phyloP scores from a whole-genome alignment of 106 monocot species.

The Hemerocallis citrina region DNA sequence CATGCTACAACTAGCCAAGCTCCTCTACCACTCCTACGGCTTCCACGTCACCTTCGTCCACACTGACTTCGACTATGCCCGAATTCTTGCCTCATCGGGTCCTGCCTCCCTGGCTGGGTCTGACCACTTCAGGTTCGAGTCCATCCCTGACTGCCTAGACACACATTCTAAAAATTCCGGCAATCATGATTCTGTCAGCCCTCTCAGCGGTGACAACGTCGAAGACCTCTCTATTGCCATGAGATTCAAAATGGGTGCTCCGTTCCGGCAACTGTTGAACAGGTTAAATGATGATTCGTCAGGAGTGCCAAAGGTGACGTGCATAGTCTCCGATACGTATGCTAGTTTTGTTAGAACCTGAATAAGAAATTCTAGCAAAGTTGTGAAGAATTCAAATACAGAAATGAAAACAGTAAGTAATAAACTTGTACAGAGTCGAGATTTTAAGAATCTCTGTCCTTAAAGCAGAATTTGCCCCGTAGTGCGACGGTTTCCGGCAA shows the following conservation, averaged over 20 bases:
- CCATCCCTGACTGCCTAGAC: conserved; percentile 18
- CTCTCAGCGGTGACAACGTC: background rate
- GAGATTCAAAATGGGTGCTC: background rate
- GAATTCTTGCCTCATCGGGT: background rate
- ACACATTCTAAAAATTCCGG: no score
- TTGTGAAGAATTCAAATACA: no score
- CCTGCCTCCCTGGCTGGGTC: background rate
- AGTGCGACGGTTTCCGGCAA: no score
- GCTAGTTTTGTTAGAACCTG: no score
- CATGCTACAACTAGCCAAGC: conserved; percentile 7
- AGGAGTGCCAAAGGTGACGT: conserved; percentile 2
- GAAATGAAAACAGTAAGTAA: no score
- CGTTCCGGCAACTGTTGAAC: conserved; percentile 3
- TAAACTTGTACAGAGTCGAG: no score
- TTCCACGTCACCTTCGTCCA: conserved; percentile 20
- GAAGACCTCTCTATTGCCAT: background rate
- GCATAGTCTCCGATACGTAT: conserved; percentile 21
- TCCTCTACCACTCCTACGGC: conserved; percentile 24
- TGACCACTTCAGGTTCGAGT: conserved; percentile 5
- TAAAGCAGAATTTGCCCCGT: no score
- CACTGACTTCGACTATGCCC: conserved; percentile 12
- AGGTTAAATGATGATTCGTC: background rate
- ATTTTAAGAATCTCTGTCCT: no score
- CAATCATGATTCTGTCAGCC: background rate
- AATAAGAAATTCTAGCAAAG: no score